phyloP scores from a whole-genome alignment of 1,284 basidiomycete genomes.

The Papiliotrema terrestris region DNA sequence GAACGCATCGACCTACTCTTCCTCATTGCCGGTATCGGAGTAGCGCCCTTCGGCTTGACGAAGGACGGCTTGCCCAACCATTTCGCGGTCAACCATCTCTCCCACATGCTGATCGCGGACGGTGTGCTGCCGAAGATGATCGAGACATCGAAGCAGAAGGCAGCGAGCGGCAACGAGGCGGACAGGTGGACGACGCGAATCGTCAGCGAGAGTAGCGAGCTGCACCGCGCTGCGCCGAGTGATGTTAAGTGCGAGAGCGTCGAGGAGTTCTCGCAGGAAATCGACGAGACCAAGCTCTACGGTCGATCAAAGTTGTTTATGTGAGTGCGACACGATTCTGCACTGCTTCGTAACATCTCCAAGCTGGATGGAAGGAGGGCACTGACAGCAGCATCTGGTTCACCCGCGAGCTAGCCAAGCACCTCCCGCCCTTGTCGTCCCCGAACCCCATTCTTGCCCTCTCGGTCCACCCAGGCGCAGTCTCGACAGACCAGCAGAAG shows the following conservation, averaged over 20 bases:
- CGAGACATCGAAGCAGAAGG: conserved; percentile 29
- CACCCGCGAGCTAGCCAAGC: conserved; percentile 32
- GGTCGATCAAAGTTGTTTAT: conserved; percentile 32
- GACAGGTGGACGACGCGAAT: conserved; percentile 32
- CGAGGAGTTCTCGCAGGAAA: conserved; percentile 33
- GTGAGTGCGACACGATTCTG: conserved; percentile 19
- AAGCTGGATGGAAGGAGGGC: too few species aligned
- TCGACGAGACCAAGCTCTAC: conserved; percentile 30
- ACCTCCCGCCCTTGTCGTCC: conserved; percentile 26
- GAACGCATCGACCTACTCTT: conserved; percentile 30
- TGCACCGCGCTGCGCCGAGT: conserved; percentile 30
- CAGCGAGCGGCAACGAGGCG: conserved; percentile 7
- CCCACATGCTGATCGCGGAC: conserved; percentile 34
- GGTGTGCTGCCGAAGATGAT: conserved; percentile 33
- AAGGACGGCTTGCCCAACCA: conserved; percentile 38
- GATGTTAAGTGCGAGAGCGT: conserved; percentile 37
- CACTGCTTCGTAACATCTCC: too few species aligned
- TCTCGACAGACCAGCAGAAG: conserved; percentile 39
- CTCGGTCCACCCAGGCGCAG: conserved; percentile 41
- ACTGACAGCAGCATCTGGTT: conserved; percentile 29
- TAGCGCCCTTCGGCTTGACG: conserved; percentile 36
- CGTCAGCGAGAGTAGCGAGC: conserved; percentile 35
- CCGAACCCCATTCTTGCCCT: conserved; percentile 30
- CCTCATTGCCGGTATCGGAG: conserved; percentile 42
- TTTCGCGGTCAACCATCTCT: conserved; percentile 39